Conservation (phyloP, 805 yeast species). For the Ascoidea asiatica region DNA sequence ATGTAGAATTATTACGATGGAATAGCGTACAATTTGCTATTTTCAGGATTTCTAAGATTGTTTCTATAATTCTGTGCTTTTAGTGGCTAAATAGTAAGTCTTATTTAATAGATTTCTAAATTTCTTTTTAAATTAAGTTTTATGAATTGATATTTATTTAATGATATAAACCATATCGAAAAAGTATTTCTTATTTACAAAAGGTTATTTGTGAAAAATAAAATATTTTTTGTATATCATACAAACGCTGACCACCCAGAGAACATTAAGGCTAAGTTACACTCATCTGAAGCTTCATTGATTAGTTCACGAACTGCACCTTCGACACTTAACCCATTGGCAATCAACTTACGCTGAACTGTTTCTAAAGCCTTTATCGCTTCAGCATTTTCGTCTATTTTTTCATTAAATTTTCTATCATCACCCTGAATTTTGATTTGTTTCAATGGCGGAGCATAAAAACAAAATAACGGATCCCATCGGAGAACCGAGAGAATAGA, state of each 20-base stretch:
- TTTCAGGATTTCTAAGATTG: no score
- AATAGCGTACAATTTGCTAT: no score
- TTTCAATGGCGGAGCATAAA: conserved; percentile 75
- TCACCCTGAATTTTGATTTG: conserved; percentile 33
- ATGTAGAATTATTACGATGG: no score
- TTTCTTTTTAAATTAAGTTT: no score
- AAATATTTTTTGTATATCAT: no score
- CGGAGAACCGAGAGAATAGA: conserved; percentile 74
- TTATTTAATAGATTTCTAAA: no score
- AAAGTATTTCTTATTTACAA: no score
- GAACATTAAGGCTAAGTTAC: conserved; percentile 61
- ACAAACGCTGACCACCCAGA: conserved; percentile 85
- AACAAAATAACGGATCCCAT: conserved; percentile 87
- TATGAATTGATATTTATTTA: no score
- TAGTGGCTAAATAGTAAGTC: no score
- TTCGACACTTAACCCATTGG: conserved; percentile 61
- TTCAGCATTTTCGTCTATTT: conserved; percentile 38
- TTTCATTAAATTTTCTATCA: conserved; percentile 1
- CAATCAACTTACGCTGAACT: conserved; percentile 56
- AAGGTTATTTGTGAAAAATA: no score
- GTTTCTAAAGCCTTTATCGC: conserved; percentile 67
- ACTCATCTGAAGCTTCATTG: conserved; percentile 55
- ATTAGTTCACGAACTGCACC: conserved; percentile 76
- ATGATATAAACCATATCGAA: no score
- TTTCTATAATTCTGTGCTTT: no score